Evolutionary conservation across 2,329 filamentous ascomycete species (phyloP), one percentile per base, ranked within the genome.

Genomic region (Penicillium crustosum): DNA sequence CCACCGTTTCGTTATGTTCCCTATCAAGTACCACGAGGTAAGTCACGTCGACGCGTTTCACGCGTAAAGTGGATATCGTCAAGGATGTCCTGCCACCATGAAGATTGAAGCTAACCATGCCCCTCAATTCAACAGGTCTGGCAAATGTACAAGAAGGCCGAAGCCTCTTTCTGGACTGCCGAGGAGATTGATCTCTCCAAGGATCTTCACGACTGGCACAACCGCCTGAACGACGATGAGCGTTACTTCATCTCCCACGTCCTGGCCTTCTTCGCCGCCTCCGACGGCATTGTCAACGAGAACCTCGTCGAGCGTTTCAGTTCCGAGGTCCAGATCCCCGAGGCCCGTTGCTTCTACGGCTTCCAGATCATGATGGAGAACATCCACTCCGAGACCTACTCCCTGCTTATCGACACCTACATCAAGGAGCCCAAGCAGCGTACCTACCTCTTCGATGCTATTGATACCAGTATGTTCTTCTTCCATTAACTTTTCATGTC

Each of bases 321-420:
- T 72, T 88, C 86, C 65, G 94, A 99, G 80, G 93, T 99, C 31
- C 94, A 99, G 81, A 88, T 97, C 58, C 93, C 94, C 12, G 94
- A 99, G 81, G 94, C 94, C 64, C 92, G 94, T 72, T 99, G 94
- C 87, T 99, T 99, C 85, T 99, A 99, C 78, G 94, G 94, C 65
- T 99, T 99, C 86, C 94, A 99, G 83, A 97, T 97, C 82, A 99
- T 99, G 94, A 97, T 99, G 91, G 94, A 99, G 85, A 99, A 99
- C 82, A 96, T 99, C 72, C 94, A 99, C 85, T 97, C 94, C 17
- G 94, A 99, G 83, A 99, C 94, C 54, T 99, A 99, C 86, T 97
- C 93, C 21, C 88, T 99, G 36, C 88, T 99, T 75, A 99, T 99
- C 76, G 94, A 99, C 78, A 97, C 93, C 62, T 99, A 99, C 79